Percentiles rank a stretch among this genome's conserved stretches.
Conservation (phyloP, 2,329 filamentous ascomycete genomes). For the Pseudocercospora cruenta region DNA sequence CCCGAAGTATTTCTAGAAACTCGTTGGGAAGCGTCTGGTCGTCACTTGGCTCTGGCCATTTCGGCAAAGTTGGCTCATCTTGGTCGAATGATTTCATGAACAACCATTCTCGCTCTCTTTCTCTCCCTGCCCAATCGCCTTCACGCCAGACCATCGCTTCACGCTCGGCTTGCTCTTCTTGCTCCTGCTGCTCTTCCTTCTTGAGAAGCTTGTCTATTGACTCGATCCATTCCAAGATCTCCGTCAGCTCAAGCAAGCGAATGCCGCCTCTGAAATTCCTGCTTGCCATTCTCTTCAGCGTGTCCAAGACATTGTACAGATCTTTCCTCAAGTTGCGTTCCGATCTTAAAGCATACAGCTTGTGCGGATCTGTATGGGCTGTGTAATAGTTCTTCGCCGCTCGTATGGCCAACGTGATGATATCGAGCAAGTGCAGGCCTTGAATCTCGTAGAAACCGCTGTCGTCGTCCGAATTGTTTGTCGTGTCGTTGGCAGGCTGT, state of each 20-base stretch:
- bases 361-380: slow-evolving; percentile 82
- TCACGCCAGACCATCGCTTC: slow-evolving; percentile 77
- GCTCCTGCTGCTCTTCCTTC: slow-evolving; percentile 76
- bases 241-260: slow-evolving; percentile 73
- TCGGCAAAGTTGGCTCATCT: slow-evolving; percentile 64
- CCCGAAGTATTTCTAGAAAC: slow-evolving; percentile 77
- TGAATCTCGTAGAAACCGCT: slow-evolving; percentile 84
- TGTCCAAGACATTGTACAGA: slow-evolving; percentile 82
- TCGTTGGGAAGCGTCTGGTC: slow-evolving; percentile 46
- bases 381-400: slow-evolving; percentile 97
- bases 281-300: slow-evolving; percentile 87
- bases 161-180: slow-evolving; percentile 71
- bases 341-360: slow-evolving; percentile 81
- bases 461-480: slow-evolving; percentile 42
- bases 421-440: slow-evolving; percentile 88
- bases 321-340: slow-evolving; percentile 85
- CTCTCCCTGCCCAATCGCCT: slow-evolving; percentile 72
- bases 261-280: slow-evolving; percentile 85
- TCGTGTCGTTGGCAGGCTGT: slow-evolving; percentile 24
- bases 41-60: slow-evolving; percentile 59
- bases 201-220: slow-evolving; percentile 76
- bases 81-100: slow-evolving; percentile 78
- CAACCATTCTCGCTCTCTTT: slow-evolving; percentile 76
- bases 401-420: slow-evolving; percentile 91
- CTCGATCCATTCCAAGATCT: slow-evolving; percentile 77